phyloP scores from a whole-genome alignment of 768 basidiomycete species.

The Suillus brevipes region DNA sequence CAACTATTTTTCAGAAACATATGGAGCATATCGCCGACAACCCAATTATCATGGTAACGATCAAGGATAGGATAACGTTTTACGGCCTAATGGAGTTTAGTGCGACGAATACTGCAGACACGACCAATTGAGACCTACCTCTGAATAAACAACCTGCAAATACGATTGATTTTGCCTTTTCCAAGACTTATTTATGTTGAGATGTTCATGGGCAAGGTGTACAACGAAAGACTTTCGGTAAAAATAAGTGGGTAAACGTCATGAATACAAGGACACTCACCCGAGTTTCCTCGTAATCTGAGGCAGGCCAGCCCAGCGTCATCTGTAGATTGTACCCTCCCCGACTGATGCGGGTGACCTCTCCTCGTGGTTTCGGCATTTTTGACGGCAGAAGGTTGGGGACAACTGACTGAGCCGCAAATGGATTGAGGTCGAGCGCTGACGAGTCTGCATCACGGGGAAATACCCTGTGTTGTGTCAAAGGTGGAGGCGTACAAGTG shows the following conservation, averaged over 20 bases:
- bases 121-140: neutral
- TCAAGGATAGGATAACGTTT: neutral
- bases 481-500: neutral
- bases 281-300: constrained; percentile 2
- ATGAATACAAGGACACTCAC: neutral
- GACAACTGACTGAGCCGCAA: neutral
- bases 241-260: neutral
- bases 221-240: neutral
- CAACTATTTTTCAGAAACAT: neutral
- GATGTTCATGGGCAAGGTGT: neutral
- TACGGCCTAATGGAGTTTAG: neutral
- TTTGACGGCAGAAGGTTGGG: neutral
- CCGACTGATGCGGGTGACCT: constrained; percentile 1
- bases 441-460: neutral
- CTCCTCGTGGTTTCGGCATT: constrained; percentile 8
- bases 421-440: neutral
- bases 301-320: neutral
- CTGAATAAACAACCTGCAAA: neutral
- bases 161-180: neutral
- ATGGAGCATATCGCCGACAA: neutral
- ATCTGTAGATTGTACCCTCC: constrained; percentile 8
- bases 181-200: neutral
- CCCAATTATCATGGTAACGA: neutral
- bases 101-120: neutral
- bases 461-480: constrained; percentile 9